phyloP scores from a whole-genome alignment of 306 rosid genomes.

The Quercus dentata region DNA sequence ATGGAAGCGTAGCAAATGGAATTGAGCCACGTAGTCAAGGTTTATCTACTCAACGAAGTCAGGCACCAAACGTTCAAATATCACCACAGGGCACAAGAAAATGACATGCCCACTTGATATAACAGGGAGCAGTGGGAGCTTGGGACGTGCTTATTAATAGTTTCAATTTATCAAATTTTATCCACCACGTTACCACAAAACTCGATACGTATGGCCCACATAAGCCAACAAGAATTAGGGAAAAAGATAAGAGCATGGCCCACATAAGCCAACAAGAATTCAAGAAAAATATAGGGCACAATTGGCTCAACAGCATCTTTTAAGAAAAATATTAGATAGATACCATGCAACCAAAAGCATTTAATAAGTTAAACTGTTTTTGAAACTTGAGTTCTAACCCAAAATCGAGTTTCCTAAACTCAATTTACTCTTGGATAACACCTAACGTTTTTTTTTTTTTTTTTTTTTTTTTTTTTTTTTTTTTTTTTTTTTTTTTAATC shows the following conservation, averaged over 20 bases:
- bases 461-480: too few species aligned
- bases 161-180: neutral
- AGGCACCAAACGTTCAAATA: slow-evolving; percentile 39
- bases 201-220: slow-evolving; percentile 25
- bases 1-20: slow-evolving; percentile 37
- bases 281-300: too few species aligned
- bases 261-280: neutral
- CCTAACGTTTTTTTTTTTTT: too few species aligned
- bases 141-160: too few species aligned
- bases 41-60: slow-evolving; percentile 42
- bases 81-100: neutral
- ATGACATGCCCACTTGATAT: neutral
- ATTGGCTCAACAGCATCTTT: too few species aligned
- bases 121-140: neutral
- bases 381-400: too few species aligned
- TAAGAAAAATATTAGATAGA: too few species aligned
- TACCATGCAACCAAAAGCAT: accelerated
- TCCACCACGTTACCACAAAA: slow-evolving; percentile 25
- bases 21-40: slow-evolving; percentile 46
- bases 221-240: neutral
- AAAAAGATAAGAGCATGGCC: neutral
- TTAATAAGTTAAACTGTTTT: too few species aligned
- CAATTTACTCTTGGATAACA: too few species aligned
- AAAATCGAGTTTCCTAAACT: too few species aligned
- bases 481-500: too few species aligned